These are phyloP conservation scores for Ampelocalamus luodianensis DNA, from an alignment of 176 grass and related monocot genomes.

Conservation along the genomic window DNA sequence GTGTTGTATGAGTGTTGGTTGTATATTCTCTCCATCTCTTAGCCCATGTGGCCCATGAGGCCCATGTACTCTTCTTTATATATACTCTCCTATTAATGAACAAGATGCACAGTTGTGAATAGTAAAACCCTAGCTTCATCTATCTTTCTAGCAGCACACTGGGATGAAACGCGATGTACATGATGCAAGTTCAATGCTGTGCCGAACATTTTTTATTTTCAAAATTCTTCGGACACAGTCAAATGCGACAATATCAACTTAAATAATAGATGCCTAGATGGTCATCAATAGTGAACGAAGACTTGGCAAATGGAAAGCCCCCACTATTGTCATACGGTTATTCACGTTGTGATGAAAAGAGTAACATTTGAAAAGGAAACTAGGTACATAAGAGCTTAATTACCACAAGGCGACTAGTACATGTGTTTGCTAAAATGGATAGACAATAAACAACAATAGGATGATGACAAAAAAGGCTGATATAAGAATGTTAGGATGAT, in stretches of 20 bases:
- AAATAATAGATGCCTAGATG: neutral
- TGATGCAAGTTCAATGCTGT: neutral
- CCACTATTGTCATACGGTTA: neutral
- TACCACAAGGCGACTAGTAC: neutral
- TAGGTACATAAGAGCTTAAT: neutral
- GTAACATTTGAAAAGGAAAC: neutral
- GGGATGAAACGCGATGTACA: neutral
- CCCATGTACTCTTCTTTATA: too few species aligned
- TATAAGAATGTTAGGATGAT: neutral
- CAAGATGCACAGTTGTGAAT: too few species aligned
- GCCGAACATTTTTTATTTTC: neutral
- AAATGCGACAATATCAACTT: neutral
- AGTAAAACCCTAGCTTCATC: too few species aligned
- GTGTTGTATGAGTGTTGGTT: too few species aligned
- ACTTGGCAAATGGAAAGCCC: neutral
- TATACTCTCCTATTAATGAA: too few species aligned
- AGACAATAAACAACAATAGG: neutral
- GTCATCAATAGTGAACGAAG: neutral
- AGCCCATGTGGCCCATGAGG: too few species aligned
- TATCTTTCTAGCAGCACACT: too few species aligned
- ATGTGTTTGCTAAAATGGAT: neutral
- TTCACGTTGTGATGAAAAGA: constrained; percentile 1
- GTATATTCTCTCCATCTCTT: too few species aligned
- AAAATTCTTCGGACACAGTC: neutral
- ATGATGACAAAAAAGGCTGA: neutral